Evolutionary conservation across 495 filamentous ascomycete species (phyloP), one percentile per base, ranked within the genome.

Genomic region (Jackrogersella multiformis): DNA sequence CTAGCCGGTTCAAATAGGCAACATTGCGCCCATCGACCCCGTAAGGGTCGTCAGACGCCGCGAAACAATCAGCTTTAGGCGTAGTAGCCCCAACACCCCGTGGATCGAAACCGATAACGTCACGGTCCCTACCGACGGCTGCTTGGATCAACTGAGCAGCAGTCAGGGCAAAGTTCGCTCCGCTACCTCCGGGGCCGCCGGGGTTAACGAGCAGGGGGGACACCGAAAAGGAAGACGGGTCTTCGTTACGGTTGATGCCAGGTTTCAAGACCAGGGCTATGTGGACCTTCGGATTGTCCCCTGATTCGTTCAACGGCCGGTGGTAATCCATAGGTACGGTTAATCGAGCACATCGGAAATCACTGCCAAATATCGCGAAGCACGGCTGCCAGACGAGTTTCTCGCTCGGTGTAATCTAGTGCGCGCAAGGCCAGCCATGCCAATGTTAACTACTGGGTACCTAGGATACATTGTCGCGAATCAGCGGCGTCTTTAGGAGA

Each of bases 241-340:
- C 82, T 1, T 82, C 76, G 24, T 84, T 69, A 66, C 84, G 79
- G 5, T 83, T 76, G 41, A 77, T 76, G 15, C 84, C 83, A 1
- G 85, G 84, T 10, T 81, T 71, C 26, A 83, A 81, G 45, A 83
- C 71, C 4, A 89, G 69, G 16, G 86, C 85, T 36, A 88, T 64
- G 39, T 82, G 79, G 5, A 80, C 78, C 46, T 84, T 77, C 30
- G 72, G 76, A 20, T 77, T 72, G 16, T 77, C 72, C 35, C 73
- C 53, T 0, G 73, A 75, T 52, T 81, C 75, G 23, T 64, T 61
- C 28, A 76, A 35, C 0, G 73, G 69, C 5, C 77, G 71, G 41
- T 81, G 73, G 63, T 86, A 86, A 69, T 87, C 82, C 81, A 88
- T 84, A 3, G 86, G 86, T 6, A 88, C 81, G 32, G 82, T 79